These are phyloP conservation scores for Daldinia loculata DNA, from an alignment of 495 filamentous ascomycete species.

Conservation along the genomic window DNA sequence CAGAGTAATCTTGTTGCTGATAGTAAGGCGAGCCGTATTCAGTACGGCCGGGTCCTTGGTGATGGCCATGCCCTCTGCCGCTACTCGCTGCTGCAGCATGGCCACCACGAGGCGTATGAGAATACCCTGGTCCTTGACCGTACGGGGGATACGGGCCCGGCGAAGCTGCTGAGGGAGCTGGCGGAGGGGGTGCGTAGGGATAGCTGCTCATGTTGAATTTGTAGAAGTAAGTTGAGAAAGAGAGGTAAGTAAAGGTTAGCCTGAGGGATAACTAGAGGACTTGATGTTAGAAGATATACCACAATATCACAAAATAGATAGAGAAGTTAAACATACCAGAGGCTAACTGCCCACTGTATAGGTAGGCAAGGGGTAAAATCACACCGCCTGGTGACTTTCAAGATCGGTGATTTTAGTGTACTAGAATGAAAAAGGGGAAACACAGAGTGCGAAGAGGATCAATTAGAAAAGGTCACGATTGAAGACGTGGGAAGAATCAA, in stretches of 20 bases:
- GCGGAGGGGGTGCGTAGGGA: conserved; percentile 63
- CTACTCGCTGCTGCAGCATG: conserved; percentile 36
- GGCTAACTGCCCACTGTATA: background rate
- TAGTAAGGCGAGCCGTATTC: conserved; percentile 40
- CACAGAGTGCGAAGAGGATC: background rate
- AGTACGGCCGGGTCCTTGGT: conserved; percentile 38
- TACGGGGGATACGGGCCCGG: conserved; percentile 51
- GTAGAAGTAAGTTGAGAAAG: conserved; percentile 7
- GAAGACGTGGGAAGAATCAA: background rate
- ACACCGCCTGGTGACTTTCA: conserved; percentile 9
- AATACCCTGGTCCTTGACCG: conserved; percentile 47
- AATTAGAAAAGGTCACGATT: background rate
- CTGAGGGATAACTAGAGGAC: background rate
- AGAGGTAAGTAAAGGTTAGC: background rate
- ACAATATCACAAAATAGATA: background rate
- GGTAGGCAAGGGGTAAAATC: conserved; percentile 1
- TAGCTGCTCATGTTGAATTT: conserved; percentile 53
- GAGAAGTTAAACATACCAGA: conserved; percentile 2
- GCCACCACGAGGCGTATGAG: conserved; percentile 38
- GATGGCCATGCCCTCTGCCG: conserved; percentile 42
- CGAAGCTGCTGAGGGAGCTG: conserved; percentile 58
- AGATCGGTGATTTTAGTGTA: background rate
- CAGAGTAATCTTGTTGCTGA: conserved; percentile 38
- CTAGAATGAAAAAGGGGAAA: background rate
- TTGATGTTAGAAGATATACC: conserved; percentile 12